Percentiles rank a stretch among this genome's conserved stretches.
Evolutionary conservation across 768 basidiomycete genomes (phyloP).

Genomic region (Tulasnella sp.): DNA sequence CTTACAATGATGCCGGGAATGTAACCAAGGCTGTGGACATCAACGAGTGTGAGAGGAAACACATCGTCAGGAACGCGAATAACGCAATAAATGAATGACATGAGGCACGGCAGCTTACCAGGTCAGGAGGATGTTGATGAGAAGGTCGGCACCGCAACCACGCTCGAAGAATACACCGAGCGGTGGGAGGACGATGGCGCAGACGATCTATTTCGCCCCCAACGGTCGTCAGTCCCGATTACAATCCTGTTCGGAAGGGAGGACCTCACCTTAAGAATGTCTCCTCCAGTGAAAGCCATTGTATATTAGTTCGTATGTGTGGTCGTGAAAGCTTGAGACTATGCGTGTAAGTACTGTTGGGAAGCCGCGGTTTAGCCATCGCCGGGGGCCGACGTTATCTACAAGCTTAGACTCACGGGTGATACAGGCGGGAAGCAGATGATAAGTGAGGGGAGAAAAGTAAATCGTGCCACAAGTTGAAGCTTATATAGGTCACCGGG

Average conservation of each 20-base stretch:
- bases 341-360: not conserved
- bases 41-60: not conserved
- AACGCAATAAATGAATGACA: not conserved
- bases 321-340: slow-evolving; percentile 15
- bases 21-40: slow-evolving; percentile 13
- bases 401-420: not conserved
- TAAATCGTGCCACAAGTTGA: not conserved
- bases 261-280: slow-evolving; percentile 64
- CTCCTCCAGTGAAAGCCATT: slow-evolving; percentile 66
- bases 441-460: not conserved
- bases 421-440: not conserved
- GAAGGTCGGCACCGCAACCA: slow-evolving; percentile 68
- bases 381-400: not conserved
- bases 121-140: slow-evolving; percentile 67
- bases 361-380: not conserved
- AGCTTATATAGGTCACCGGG: not conserved
- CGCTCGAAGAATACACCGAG: slow-evolving; percentile 84
- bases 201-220: slow-evolving; percentile 37
- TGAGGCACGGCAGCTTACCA: not conserved
- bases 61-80: not conserved
- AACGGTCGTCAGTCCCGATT: not conserved
- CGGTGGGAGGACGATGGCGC: slow-evolving; percentile 71
- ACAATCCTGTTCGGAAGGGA: slow-evolving; percentile 11
- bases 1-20: slow-evolving; percentile 20
- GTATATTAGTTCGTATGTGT: slow-evolving; percentile 21